Evolutionary conservation across 169 alveolate genomes (phyloP).

Genomic region (Toxoplasma gondii): DNA sequence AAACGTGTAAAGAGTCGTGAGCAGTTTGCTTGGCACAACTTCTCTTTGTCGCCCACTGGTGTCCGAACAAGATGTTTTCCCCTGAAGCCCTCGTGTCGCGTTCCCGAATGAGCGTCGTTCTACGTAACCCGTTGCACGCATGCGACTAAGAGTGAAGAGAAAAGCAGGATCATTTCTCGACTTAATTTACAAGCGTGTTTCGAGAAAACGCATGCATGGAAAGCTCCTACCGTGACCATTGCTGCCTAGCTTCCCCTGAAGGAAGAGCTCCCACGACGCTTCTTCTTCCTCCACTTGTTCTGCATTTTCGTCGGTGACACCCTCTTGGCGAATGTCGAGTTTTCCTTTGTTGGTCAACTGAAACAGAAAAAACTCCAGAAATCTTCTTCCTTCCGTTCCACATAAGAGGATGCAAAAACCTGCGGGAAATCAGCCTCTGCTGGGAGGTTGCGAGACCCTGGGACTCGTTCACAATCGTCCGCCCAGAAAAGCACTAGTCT

Average conservation of each 20-base stretch:
- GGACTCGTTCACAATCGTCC: too few species aligned
- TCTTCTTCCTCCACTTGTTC: background rate
- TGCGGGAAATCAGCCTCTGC: too few species aligned
- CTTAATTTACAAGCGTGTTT: background rate
- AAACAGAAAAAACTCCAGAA: too few species aligned
- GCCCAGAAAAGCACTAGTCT: too few species aligned
- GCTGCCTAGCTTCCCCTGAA: background rate
- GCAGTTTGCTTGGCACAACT: too few species aligned
- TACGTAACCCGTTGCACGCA: background rate
- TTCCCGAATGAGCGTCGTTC: background rate
- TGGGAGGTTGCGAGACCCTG: too few species aligned
- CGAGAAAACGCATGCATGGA: background rate
- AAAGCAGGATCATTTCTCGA: background rate
- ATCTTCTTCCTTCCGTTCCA: too few species aligned
- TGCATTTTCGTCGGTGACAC: background rate
- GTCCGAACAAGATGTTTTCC: too few species aligned
- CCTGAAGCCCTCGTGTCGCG: too few species aligned
- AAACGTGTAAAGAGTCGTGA: too few species aligned
- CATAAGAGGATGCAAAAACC: too few species aligned
- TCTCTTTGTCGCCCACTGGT: too few species aligned
- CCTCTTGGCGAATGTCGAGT: background rate
- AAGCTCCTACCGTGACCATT: background rate
- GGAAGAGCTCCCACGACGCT: background rate
- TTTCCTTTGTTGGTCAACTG: background rate
- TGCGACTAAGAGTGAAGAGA: background rate